Conservation (phyloP, 78 protist genomes). For the Creolimax fragrantissima region DNA sequence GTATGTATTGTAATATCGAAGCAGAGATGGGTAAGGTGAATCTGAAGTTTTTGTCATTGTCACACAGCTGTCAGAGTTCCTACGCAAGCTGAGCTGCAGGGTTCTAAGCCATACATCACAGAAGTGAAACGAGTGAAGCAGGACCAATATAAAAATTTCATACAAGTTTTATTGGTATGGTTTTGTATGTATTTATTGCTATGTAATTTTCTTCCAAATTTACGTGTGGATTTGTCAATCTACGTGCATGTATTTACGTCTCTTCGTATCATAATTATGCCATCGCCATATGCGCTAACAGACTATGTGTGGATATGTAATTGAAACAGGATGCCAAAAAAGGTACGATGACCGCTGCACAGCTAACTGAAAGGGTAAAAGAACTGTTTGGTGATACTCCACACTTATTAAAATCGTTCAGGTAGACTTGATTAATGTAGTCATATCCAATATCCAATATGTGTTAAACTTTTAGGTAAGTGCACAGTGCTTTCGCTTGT, state of each 20-base stretch:
- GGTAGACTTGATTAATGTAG: neutral
- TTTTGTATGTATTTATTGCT: no score
- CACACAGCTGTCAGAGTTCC: neutral
- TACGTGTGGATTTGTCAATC: no score
- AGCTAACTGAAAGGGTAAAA: neutral
- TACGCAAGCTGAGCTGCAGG: neutral
- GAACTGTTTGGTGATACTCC: neutral
- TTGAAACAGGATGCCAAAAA: neutral
- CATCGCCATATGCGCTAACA: no score
- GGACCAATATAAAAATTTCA: neutral
- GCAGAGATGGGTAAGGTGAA: no score
- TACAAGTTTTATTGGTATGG: neutral
- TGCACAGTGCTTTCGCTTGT: neutral
- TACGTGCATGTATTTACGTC: no score
- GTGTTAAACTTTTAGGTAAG: no score
- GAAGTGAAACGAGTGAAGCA: neutral
- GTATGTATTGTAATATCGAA: no score
- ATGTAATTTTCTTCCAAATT: no score
- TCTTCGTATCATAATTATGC: no score
- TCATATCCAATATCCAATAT: neutral
- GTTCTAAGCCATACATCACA: neutral
- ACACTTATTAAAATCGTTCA: neutral
- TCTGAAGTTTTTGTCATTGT: neutral
- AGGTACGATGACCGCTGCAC: neutral
- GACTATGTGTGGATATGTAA: no score